Evolutionary conservation across 441 rosid genomes (phyloP).

Genomic region (Arabidopsis lyrata): DNA sequence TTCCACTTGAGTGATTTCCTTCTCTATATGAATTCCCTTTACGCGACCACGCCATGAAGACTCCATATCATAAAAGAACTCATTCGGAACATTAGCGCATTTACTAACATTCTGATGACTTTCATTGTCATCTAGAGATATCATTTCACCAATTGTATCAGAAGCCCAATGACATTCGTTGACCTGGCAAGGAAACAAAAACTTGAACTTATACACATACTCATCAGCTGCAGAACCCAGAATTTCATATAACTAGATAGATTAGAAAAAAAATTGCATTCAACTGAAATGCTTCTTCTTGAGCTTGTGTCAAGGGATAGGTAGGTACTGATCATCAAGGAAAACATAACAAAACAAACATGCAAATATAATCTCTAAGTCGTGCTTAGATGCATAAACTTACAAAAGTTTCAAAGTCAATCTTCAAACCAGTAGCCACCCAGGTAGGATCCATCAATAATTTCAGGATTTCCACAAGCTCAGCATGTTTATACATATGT

Average conservation of each 20-base stretch:
- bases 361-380: neutral
- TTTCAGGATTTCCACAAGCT: conserved; percentile 75
- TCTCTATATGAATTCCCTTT: conserved; percentile 78
- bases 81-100: conserved; percentile 63
- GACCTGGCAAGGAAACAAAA: conserved; percentile 56
- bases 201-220: conserved; percentile 6
- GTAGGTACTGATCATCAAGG: conserved; percentile 11
- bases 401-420: conserved; percentile 82
- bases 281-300: conserved; percentile 10
- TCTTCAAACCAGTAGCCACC: conserved; percentile 95
- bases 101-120: conserved; percentile 60
- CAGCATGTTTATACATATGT: conserved; percentile 68
- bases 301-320: neutral
- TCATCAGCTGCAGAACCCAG: conserved; percentile 5
- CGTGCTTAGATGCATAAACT: conserved; percentile 21
- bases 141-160: conserved; percentile 70
- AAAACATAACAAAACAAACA: conserved; percentile 3
- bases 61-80: conserved; percentile 94
- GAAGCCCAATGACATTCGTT: conserved; percentile 79
- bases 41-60: conserved; percentile 89
- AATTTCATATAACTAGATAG: neutral
- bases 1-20: conserved; percentile 71
- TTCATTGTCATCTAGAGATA: conserved; percentile 70
- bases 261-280: neutral
- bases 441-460: conserved; percentile 92